phyloP scores from a whole-genome alignment of 805 yeast genomes.

The Ogataea wickerhamii region DNA sequence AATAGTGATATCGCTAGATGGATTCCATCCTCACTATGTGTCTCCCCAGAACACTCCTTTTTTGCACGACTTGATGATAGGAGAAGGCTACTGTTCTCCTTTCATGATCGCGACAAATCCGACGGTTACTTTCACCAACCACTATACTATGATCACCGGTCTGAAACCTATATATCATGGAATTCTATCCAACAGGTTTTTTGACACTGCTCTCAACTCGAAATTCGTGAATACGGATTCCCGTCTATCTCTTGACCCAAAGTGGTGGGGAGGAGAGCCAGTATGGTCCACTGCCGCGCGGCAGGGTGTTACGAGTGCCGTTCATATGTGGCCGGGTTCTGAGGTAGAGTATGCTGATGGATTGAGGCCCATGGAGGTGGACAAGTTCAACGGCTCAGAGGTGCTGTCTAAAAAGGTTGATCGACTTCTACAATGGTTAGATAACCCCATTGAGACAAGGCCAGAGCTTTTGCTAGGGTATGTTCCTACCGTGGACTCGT shows the following conservation, averaged over 20 bases:
- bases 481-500: conserved; percentile 77
- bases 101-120: conserved; percentile 88
- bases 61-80: conserved; percentile 51
- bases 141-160: conserved; percentile 89
- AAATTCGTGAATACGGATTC: conserved; percentile 65
- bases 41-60: conserved; percentile 65
- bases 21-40: conserved; percentile 87
- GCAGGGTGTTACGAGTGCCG: conserved; percentile 62
- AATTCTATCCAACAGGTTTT: conserved; percentile 78
- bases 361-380: conserved; percentile 50
- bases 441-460: conserved; percentile 46
- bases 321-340: conserved; percentile 98
- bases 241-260: conserved; percentile 46
- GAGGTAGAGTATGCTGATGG: conserved; percentile 58
- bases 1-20: conserved; percentile 75
- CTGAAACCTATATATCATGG: conserved; percentile 81
- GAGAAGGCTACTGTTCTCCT: conserved; percentile 67
- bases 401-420: conserved; percentile 51
- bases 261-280: conserved; percentile 91
- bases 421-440: conserved; percentile 67
- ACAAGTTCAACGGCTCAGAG: conserved; percentile 64
- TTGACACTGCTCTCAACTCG: conserved; percentile 51
- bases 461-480: conserved; percentile 78
- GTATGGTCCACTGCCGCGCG: conserved; percentile 73
- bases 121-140: conserved; percentile 85